These are phyloP conservation scores for Serendipita vermifera DNA, from an alignment of 768 basidiomycete genomes.

Conservation along the genomic window DNA sequence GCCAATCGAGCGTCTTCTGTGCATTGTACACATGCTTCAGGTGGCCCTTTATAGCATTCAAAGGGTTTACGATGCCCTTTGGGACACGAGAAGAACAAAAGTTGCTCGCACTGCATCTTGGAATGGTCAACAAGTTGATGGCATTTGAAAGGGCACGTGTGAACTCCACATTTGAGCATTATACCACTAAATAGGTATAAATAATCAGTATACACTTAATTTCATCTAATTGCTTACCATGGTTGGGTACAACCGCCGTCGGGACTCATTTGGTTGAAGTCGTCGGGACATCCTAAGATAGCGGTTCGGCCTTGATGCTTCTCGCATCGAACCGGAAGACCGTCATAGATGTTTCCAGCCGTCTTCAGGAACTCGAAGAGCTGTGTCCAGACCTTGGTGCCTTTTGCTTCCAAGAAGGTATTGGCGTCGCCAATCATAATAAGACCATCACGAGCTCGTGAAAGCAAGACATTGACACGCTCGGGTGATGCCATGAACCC, in stretches of 20 bases:
- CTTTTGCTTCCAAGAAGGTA: conserved; percentile 42
- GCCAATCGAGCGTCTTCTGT: conserved; percentile 32
- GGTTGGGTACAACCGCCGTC: conserved; percentile 50
- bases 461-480: conserved; percentile 57
- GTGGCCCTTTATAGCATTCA: conserved; percentile 32
- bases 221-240: conserved; percentile 33
- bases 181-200: conserved; percentile 28
- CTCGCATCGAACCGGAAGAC: conserved; percentile 47
- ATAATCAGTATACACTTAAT: not conserved
- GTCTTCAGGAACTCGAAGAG: conserved; percentile 35
- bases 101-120: conserved; percentile 35
- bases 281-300: conserved; percentile 29
- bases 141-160: conserved; percentile 47
- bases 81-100: conserved; percentile 30
- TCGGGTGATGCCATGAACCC: conserved; percentile 63
- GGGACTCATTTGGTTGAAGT: conserved; percentile 41
- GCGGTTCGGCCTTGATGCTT: conserved; percentile 35
- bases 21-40: conserved; percentile 33
- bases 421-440: conserved; percentile 52
- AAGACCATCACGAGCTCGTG: conserved; percentile 50
- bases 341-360: conserved; percentile 39
- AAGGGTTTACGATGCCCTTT: conserved; percentile 32
- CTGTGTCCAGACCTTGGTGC: conserved; percentile 40
- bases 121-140: conserved; percentile 44
- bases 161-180: conserved; percentile 37